phyloP scores from a whole-genome alignment of 768 basidiomycete species.

The Mycena epipterygia region DNA sequence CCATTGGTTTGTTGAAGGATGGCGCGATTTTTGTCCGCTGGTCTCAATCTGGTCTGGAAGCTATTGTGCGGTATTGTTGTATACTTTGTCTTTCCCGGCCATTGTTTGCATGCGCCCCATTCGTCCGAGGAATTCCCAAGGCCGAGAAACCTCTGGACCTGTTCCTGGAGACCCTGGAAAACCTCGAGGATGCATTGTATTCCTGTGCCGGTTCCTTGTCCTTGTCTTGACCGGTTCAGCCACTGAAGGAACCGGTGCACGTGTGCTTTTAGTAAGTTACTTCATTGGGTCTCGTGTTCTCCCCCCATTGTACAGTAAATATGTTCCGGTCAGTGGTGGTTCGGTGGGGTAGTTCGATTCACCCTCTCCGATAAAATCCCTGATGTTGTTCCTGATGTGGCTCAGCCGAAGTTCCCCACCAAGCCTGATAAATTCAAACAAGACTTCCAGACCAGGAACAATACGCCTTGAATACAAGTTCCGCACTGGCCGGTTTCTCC shows the following conservation, averaged over 20 bases:
- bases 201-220: background rate
- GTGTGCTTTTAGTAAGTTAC: background rate
- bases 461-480: slow-evolving; percentile 7
- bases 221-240: background rate
- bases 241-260: background rate
- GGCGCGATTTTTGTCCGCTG: no score
- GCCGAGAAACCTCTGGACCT: no score
- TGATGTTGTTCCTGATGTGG: background rate
- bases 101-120: background rate
- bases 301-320: no score
- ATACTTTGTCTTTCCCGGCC: no score
- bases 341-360: slow-evolving; percentile 19
- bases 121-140: slow-evolving; percentile 11
- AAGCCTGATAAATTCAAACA: slow-evolving; percentile 13
- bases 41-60: no score
- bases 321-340: background rate
- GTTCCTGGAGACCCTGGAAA: no score
- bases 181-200: background rate
- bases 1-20: background rate
- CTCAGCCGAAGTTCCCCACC: slow-evolving; percentile 17
- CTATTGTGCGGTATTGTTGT: no score
- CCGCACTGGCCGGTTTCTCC: slow-evolving; percentile 23
- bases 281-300: slow-evolving; percentile 4
- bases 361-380: background rate
- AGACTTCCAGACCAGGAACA: slow-evolving; percentile 27